Evolutionary conservation across 345 rosid species (phyloP), one percentile per base, ranked within the genome.

Genomic region (Hibiscus syriacus): DNA sequence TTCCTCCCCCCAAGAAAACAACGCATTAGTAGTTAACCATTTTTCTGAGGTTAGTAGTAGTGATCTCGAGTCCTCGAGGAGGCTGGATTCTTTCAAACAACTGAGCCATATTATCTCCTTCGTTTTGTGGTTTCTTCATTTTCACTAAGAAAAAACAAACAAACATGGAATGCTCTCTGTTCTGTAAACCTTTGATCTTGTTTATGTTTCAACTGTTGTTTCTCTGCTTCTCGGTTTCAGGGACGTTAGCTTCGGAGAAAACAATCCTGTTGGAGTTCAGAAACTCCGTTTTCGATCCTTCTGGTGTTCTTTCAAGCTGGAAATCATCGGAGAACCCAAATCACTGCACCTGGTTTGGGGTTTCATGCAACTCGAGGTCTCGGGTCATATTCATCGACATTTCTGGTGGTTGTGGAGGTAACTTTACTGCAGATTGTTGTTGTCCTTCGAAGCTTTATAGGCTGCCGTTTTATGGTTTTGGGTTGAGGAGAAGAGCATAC

Each of bases 301-400:
- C 75, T 49, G 83, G 79, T 26, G 52, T 78, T 43, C 82, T 82
- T 25, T 82, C 86, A 12, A 74, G 77, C 65, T 80, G 81, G 86
- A 64, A 68, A 66, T 55, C 79, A 2, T 29, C 54, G 67, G 73
- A 26, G 55, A 57, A 71, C 19, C 57, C 46, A 17, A 36, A 70
- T 73, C 80, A 73, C 69, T 85, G 85, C 71, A 80, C 83, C 8
- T 85, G 83, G 84, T 60, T 22, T 38, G 89, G 85, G 32, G 85
- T 82, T 8, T 50, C 80, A 6, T 85, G 86, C 55, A 77, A 82
- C 81, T 73, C 82, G 17, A 55, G 64, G 63, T 76, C 55, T 2
- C 73, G 53, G 36, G 84, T 78, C 70, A 74, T 78, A 69, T 78
- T 78, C 36, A 4, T 82, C 4, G 76, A 57, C 14, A 66, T 84